These are phyloP conservation scores for Nannizziopsis arthrosporioides DNA, from an alignment of 2,329 filamentous ascomycete genomes.

Conservation along the genomic window DNA sequence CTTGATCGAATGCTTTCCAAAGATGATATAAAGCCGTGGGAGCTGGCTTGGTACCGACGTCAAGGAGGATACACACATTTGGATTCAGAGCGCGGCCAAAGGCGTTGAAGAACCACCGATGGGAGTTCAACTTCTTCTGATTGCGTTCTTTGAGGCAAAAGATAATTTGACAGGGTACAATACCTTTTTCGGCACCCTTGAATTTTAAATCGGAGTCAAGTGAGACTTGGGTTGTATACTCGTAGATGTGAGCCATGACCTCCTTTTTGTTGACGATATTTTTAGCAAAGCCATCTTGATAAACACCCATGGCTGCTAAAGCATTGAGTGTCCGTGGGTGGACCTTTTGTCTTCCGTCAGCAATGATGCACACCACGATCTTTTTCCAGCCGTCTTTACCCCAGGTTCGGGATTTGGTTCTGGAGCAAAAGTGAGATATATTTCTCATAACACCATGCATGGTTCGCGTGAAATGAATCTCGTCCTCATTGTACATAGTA, in stretches of 20 bases:
- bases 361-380: conserved; percentile 94
- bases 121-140: conserved; percentile 92
- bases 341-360: conserved; percentile 85
- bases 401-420: conserved; percentile 88
- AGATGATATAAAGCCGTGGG: conserved; percentile 88
- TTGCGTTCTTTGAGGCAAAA: conserved; percentile 99
- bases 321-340: conserved; percentile 89
- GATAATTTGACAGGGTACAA: conserved; percentile 94
- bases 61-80: conserved; percentile 91
- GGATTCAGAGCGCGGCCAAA: conserved; percentile 87
- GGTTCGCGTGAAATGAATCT: conserved; percentile 88
- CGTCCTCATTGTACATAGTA: conserved; percentile 99
- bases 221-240: conserved; percentile 97
- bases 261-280: conserved; percentile 94
- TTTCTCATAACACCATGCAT: conserved; percentile 99
- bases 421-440: conserved; percentile 88
- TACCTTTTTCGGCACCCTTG: conserved; percentile 97
- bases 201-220: conserved; percentile 93
- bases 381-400: conserved; percentile 97
- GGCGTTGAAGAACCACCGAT: conserved; percentile 98
- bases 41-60: conserved; percentile 88
- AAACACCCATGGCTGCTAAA: conserved; percentile 90
- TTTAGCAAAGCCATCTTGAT: conserved; percentile 97
- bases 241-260: conserved; percentile 93
- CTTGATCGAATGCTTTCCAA: conserved; percentile 97